phyloP scores from a whole-genome alignment of 805 yeast species.

The Spathaspora boniae region DNA sequence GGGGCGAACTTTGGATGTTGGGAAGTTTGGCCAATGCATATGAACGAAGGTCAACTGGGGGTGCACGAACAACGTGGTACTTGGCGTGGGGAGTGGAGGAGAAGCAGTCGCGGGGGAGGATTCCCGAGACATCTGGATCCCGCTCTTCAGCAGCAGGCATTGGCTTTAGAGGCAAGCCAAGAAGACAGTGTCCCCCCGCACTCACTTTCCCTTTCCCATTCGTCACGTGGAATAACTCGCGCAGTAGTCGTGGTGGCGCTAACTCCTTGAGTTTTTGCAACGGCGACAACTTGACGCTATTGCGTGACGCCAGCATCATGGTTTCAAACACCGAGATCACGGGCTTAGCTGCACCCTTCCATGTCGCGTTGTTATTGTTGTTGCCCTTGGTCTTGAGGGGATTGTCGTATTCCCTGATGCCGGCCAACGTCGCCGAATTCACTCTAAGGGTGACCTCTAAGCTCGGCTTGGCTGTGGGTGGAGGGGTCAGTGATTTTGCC shows the following conservation, averaged over 20 bases:
- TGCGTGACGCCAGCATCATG: slow-evolving; percentile 35
- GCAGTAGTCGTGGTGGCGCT: slow-evolving; percentile 25
- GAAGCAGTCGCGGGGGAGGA: too few species aligned
- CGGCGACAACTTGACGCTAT: slow-evolving; percentile 23
- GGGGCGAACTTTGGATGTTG: not conserved
- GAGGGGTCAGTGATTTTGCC: too few species aligned
- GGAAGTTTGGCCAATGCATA: slow-evolving; percentile 1
- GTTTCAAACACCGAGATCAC: slow-evolving; percentile 29
- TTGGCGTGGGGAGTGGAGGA: slow-evolving; percentile 1
- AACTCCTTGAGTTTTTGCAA: slow-evolving; percentile 30
- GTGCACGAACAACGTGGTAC: too few species aligned
- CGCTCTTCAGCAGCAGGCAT: too few species aligned
- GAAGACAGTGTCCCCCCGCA: too few species aligned
- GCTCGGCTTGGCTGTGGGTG: too few species aligned
- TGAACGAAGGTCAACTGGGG: not conserved
- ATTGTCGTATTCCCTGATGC: slow-evolving; percentile 23
- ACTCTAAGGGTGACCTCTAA: slow-evolving; percentile 27
- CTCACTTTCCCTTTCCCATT: slow-evolving; percentile 5
- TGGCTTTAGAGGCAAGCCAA: too few species aligned
- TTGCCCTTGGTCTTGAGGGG: slow-evolving; percentile 29
- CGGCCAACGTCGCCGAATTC: slow-evolving; percentile 20
- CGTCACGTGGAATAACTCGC: slow-evolving; percentile 32
- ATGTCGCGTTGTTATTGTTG: slow-evolving; percentile 2
- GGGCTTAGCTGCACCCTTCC: slow-evolving; percentile 6
- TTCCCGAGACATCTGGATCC: too few species aligned